A percentile compares a stretch with the other conserved stretches of the same genome.
Conservation (phyloP, 2,329 filamentous ascomycete species). For the Rhinocladiella mackenziei region DNA sequence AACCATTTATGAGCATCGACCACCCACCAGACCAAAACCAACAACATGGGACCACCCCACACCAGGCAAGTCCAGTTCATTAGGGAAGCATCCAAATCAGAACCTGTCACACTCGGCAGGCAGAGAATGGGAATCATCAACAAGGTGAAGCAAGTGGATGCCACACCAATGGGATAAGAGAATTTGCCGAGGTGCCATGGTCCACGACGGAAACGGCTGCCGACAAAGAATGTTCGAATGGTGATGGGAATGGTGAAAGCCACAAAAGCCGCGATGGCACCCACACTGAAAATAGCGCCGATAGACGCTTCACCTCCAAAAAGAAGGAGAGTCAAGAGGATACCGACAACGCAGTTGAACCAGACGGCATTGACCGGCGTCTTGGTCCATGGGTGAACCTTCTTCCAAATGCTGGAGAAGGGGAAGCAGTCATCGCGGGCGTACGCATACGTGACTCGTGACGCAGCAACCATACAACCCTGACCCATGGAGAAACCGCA, state of each 20-base stretch:
- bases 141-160: constrained; percentile 57
- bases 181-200: constrained; percentile 65
- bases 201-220: constrained; percentile 60
- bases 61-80: constrained; percentile 37
- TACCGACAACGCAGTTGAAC: constrained; percentile 60
- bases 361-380: constrained; percentile 70
- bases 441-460: constrained; percentile 68
- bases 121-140: constrained; percentile 68
- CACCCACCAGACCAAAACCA: constrained; percentile 32
- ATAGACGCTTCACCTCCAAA: constrained; percentile 61
- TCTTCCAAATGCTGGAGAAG: constrained; percentile 54
- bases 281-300: constrained; percentile 66
- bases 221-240: constrained; percentile 50
- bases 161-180: constrained; percentile 54
- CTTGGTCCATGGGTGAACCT: constrained; percentile 57
- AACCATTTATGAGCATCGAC: constrained; percentile 36
- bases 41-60: constrained; percentile 34
- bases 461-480: constrained; percentile 64
- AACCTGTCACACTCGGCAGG: constrained; percentile 56
- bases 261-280: constrained; percentile 64
- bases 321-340: constrained; percentile 59
- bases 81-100: constrained; percentile 58
- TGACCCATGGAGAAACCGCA: constrained; percentile 70
- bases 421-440: constrained; percentile 69
- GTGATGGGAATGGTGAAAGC: constrained; percentile 44